phyloP scores from a whole-genome alignment of 1,139 yeast species.

The Blastobotrys aristatus region DNA sequence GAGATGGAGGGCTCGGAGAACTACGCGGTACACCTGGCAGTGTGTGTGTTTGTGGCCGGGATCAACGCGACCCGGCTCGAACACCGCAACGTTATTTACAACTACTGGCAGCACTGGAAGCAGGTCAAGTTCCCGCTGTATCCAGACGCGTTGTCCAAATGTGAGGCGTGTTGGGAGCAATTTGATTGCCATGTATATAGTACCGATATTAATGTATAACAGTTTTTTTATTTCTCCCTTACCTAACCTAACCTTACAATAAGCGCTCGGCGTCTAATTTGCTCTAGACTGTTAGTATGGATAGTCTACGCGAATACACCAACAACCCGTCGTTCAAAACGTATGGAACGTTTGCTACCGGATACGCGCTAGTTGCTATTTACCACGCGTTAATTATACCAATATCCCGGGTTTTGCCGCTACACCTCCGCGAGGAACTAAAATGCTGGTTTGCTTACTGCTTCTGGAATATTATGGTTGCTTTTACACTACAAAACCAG shows the following conservation, averaged over 20 bases:
- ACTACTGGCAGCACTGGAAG: slow-evolving; percentile 22
- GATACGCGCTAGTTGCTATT: background rate
- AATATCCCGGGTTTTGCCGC: background rate
- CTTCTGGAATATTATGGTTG: slow-evolving; percentile 4
- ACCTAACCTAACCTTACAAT: background rate
- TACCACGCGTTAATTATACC: slow-evolving; percentile 4
- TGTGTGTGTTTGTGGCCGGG: slow-evolving; percentile 19
- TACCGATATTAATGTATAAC: background rate
- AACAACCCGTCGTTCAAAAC: background rate
- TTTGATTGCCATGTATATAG: background rate
- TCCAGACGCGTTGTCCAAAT: slow-evolving; percentile 19
- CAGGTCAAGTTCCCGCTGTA: slow-evolving; percentile 21
- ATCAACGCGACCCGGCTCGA: slow-evolving; percentile 14
- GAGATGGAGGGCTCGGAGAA: too few species aligned
- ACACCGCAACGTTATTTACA: slow-evolving; percentile 16
- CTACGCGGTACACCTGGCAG: slow-evolving; percentile 19
- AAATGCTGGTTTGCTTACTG: slow-evolving; percentile 1
- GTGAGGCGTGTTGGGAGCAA: slow-evolving; percentile 16
- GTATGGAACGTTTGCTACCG: background rate
- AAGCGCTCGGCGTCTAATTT: background rate
- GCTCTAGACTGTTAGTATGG: too few species aligned
- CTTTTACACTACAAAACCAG: background rate
- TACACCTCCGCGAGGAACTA: slow-evolving; percentile 3
- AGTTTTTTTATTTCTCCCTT: background rate
- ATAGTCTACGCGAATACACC: too few species aligned